These are phyloP conservation scores for Sporisorium reilianum DNA, from an alignment of 1,284 basidiomycete genomes.

Conservation along the genomic window DNA sequence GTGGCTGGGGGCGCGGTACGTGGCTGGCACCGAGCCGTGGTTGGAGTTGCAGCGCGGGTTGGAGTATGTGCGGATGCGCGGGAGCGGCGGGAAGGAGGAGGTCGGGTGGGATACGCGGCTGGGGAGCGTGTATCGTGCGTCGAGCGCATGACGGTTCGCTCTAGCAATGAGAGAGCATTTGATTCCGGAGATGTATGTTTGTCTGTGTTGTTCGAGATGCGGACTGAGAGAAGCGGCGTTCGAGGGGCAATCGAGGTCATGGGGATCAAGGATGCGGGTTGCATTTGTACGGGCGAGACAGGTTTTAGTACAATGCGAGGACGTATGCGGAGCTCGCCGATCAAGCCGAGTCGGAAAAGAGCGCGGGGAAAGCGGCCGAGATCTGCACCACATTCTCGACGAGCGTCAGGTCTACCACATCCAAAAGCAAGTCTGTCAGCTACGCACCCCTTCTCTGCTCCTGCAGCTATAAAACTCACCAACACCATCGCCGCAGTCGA, in stretches of 20 bases:
- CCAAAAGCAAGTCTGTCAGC: neutral
- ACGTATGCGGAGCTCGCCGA: neutral
- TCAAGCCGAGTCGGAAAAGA: slow-evolving; percentile 48
- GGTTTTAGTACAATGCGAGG: slow-evolving; percentile 5
- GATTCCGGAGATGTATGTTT: too few species aligned
- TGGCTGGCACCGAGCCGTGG: slow-evolving; percentile 51
- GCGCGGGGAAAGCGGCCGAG: slow-evolving; percentile 46
- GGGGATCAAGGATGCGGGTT: neutral
- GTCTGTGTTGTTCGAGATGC: too few species aligned
- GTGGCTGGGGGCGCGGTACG: slow-evolving; percentile 46
- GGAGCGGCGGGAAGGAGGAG: neutral
- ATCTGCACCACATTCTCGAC: slow-evolving; percentile 60
- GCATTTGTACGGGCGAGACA: neutral
- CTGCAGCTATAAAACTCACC: too few species aligned
- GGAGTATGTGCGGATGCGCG: slow-evolving; percentile 10
- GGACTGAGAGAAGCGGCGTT: neutral
- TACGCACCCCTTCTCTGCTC: neutral
- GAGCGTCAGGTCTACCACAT: slow-evolving; percentile 43
- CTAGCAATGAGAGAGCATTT: neutral
- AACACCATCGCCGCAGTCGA: slow-evolving; percentile 56
- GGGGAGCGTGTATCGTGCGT: slow-evolving; percentile 31
- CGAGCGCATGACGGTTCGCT: too few species aligned
- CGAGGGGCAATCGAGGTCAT: too few species aligned
- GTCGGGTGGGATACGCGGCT: slow-evolving; percentile 24
- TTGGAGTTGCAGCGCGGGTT: slow-evolving; percentile 37